Base-by-base conservation (phyloP, 1,284 basidiomycete genomes). In the Tetrapyrgos nigripes region DNA sequence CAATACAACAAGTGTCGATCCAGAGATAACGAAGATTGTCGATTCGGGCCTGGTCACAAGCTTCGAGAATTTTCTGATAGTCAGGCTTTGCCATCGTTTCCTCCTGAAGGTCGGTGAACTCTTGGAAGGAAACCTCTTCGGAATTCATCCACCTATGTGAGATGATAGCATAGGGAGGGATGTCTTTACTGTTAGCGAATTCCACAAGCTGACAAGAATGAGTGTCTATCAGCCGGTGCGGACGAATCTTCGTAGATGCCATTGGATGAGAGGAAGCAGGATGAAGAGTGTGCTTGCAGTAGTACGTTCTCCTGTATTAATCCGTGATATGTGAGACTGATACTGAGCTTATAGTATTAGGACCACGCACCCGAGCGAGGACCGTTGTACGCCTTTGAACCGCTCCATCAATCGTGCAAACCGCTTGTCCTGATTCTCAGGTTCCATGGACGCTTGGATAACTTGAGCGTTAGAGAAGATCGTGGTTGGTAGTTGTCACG, bases 1-100 rank as follows among this genome's bases (percentile, higher is more conserved):
- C 27, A 47, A 47, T 47, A n/a, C 45, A 47, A 24, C 45, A 47
- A n/a, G 45, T 47, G 24, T 47, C 45, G 24, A 47, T 28, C 45
- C 45, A 47, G 24, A 47, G 10, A 17, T 26, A 47, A 5, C 17
- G 23, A 14, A 11, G 5, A 19, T 11, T 11, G 45, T 28, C 27
- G 13, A 28, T 24, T 47, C 45, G 24, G n/a, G 35, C 35, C n/a
- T n/a, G n/a, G n/a, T n/a, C n/a, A n/a, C n/a, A n/a, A 23, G 45
- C 45, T 28, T 23, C 5, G 3, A 28, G 27, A 4, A 47, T 47
- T 23, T 47, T 47, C 27, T 24, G 4, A 23, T 47, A 47, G 21
- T 23, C 45, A 11, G 21, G 5, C 27, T 47, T 47, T 11, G 45
- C 10, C 24, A 6, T 11, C 21, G 45, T 47, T n/a, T 40, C 8